phyloP scores from a whole-genome alignment of 2,329 filamentous ascomycete genomes.

The Cladorrhinum sp. region DNA sequence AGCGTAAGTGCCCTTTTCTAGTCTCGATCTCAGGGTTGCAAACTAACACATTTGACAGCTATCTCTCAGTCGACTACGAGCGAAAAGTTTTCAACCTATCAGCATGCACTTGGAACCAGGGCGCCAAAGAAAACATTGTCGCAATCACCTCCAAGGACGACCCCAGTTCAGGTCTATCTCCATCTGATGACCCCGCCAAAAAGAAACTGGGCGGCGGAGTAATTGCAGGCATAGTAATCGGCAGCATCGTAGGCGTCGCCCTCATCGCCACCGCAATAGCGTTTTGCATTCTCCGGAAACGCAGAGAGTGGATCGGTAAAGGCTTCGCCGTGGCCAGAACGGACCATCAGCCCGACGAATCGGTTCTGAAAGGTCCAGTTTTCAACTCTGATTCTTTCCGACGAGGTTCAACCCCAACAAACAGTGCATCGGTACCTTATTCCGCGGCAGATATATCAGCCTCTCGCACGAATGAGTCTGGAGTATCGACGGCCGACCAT shows the following conservation, averaged over 20 bases:
- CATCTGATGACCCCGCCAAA: no score
- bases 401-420: slow-evolving; percentile 19
- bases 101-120: slow-evolving; percentile 35
- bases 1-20: slow-evolving; percentile 27
- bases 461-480: slow-evolving; percentile 1
- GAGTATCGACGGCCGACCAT: slow-evolving; percentile 10
- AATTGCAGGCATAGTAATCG: slow-evolving; percentile 30
- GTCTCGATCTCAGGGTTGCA: neutral
- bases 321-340: slow-evolving; percentile 20
- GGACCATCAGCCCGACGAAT: slow-evolving; percentile 27
- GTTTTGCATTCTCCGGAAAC: slow-evolving; percentile 23
- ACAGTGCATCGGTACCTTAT: slow-evolving; percentile 22
- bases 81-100: slow-evolving; percentile 40
- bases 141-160: slow-evolving; percentile 29
- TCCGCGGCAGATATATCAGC: slow-evolving; percentile 23
- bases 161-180: slow-evolving; percentile 14
- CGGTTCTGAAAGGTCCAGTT: slow-evolving; percentile 31
- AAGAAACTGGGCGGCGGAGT: slow-evolving; percentile 25
- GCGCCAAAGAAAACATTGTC: slow-evolving; percentile 33
- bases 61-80: slow-evolving; percentile 41
- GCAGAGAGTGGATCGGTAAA: slow-evolving; percentile 24
- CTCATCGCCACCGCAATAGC: slow-evolving; percentile 19
- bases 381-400: slow-evolving; percentile 27
- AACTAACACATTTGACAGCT: slow-evolving; percentile 24
- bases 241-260: slow-evolving; percentile 16